Base-by-base conservation (phyloP, 2,329 filamentous ascomycete species). In the Colletotrichum siamense region DNA sequence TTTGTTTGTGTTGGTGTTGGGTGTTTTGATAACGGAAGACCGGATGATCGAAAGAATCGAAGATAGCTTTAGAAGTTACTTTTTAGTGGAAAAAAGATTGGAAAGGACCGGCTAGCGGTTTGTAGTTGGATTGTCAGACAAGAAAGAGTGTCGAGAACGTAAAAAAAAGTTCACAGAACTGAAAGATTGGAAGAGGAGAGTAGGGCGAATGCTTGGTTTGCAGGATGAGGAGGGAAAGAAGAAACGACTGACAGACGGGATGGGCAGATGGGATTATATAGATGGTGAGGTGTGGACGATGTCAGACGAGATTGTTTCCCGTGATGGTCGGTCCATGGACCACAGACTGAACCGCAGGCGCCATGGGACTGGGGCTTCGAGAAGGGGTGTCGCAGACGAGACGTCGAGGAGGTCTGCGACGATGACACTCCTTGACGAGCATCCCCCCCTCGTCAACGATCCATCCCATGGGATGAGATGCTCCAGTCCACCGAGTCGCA, bases 91-190 rank as follows among this genome's bases (percentile, higher is more conserved):
- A 59, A 73, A 78, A 76, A 65, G 78, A 78, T 24, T 57, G 70
- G 44, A 76, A 72, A 57, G 30, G 62, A 69, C 79, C 79, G 79
- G 76, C 78, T 79, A 66, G 79, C 79, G 78, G 79, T 69, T 72
- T 62, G 69, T 69, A 77, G 73, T 77, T 74, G 69, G 74, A 65
- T 72, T 34, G 68, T 52, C 44, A 59, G 62, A 77, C 66, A 73
- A 75, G 65, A 69, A 78, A 80, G 81, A 79, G 78, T 80, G 80
- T 75, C 78, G 77, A 78, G 78, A 82, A 81, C 78, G 83, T 81
- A 52, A 78, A 79, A 81, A 80, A 82, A 82, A 84, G 84, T 84
- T 85, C 83, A 80, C 84, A 84, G 83, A 85, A 85, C 84, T 82
- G 79, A 80, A 80, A 82, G 79, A 75, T 76, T 70, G 77, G 79